Base-by-base conservation (phyloP, 2,329 filamentous ascomycete species). In the Acarospora socialis region DNA sequence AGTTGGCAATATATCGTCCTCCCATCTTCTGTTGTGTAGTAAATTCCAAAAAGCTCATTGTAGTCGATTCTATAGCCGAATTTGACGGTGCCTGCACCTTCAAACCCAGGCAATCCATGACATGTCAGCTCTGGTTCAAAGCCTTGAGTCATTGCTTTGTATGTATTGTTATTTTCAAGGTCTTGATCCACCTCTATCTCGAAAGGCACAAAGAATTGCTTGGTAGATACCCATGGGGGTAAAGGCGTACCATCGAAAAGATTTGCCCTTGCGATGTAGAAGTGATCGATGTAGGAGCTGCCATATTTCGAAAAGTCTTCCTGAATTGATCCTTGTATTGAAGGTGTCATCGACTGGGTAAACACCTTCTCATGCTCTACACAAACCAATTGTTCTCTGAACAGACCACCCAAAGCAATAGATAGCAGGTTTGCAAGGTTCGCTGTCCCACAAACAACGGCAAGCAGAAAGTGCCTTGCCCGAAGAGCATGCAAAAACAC, bases 341-440 rank as follows among this genome's bases (percentile, higher is more conserved):
- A n/a, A n/a, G n/a, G n/a, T n/a, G n/a, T n/a, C n/a, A n/a, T n/a
- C n/a, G n/a, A n/a, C n/a, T n/a, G n/a, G n/a, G n/a, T n/a, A n/a
- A n/a, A n/a, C n/a, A n/a, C n/a, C n/a, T n/a, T n/a, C n/a, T n/a
- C n/a, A n/a, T n/a, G n/a, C n/a, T n/a, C n/a, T n/a, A n/a, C 0
- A 38, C 8, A 5, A 16, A 28, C 9, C 4, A 10, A 2, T 4
- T 33, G 31, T 8, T 69, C 59, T 14, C 61, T 53, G 33, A 75
- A 66, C 0, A 76, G 38, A 0, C 61, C 63, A 34, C 63, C 55
- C 0, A 75, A 51, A 0, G 65, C 56, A 2, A 75, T 55, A 0
- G 70, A 60, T 0, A 76, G 53, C 0, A 73, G 28, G 28, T 76
- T 74, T 0, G 63, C 57, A 0, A 70, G 46, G 0, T 75, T 36